Conservation (phyloP, 331 rosid species). For the Stylosanthes scabra region DNA sequence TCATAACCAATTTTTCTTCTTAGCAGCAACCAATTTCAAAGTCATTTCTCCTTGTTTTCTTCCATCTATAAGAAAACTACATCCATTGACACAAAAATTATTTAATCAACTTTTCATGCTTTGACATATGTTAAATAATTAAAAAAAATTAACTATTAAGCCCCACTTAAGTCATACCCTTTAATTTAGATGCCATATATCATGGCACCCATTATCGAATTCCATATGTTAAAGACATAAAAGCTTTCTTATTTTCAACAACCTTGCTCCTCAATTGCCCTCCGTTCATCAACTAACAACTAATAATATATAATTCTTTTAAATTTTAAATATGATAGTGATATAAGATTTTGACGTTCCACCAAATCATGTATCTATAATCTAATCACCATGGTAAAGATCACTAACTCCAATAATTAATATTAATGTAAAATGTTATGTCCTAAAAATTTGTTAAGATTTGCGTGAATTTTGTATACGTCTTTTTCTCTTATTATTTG, state of each 20-base stretch:
- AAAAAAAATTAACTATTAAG: neutral
- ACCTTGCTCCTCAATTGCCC: neutral
- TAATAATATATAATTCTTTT: neutral
- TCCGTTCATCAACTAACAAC: neutral
- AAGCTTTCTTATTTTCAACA: neutral
- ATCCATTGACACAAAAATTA: neutral
- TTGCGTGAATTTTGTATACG: too few species aligned
- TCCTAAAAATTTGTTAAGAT: too few species aligned
- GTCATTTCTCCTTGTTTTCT: slow-evolving; percentile 2
- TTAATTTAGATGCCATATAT: neutral
- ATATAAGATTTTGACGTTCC: neutral
- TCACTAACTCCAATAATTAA: neutral
- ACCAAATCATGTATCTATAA: neutral
- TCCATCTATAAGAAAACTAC: neutral
- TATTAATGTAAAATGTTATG: too few species aligned
- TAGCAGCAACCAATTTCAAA: neutral
- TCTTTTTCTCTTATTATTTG: too few species aligned
- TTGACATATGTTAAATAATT: neutral
- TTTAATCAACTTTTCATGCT: neutral
- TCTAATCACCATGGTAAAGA: neutral
- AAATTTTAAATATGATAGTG: neutral
- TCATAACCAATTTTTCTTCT: too few species aligned
- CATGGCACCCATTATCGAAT: neutral
- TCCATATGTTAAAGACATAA: neutral
- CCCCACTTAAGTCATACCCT: neutral